These are phyloP conservation scores for Didymella lethalis DNA, from an alignment of 2,329 filamentous ascomycete genomes.

Conservation along the genomic window DNA sequence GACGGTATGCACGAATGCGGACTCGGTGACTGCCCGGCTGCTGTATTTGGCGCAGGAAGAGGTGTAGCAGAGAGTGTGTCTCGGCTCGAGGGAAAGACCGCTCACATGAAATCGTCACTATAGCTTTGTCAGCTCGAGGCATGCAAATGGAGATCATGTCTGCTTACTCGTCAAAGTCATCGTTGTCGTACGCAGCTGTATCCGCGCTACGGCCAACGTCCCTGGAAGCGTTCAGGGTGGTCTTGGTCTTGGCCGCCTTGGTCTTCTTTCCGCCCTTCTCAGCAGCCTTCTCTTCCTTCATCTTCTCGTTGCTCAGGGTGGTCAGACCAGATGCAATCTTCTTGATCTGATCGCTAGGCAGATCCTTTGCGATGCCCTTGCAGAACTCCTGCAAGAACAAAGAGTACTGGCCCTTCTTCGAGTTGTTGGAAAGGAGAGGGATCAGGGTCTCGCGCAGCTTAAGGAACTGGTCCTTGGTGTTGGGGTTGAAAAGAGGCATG, in stretches of 20 bases:
- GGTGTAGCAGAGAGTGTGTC: constrained; percentile 13
- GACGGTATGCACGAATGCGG: constrained; percentile 4
- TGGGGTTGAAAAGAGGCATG: constrained; percentile 87
- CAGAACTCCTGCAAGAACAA: constrained; percentile 90
- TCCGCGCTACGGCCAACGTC: constrained; percentile 67
- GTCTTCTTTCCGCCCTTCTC: constrained; percentile 96
- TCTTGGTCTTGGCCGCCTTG: constrained; percentile 96
- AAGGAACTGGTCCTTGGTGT: constrained; percentile 85
- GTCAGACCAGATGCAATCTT: constrained; percentile 89
- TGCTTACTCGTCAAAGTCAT: constrained; percentile 86
- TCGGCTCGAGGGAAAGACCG: neutral
- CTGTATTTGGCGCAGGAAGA: constrained; percentile 20
- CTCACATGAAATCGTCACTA: constrained; percentile 53
- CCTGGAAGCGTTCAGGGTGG: constrained; percentile 74
- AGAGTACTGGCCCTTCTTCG: constrained; percentile 88
- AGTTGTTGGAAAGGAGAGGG: constrained; percentile 76
- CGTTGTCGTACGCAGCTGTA: constrained; percentile 79
- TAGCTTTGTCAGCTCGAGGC: constrained; percentile 27
- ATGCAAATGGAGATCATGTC: neutral
- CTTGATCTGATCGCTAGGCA: constrained; percentile 94
- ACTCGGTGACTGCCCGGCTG: constrained; percentile 20
- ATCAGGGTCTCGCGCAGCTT: constrained; percentile 78
- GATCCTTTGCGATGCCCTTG: constrained; percentile 85
- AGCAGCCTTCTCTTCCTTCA: constrained; percentile 95
- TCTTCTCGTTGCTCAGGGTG: constrained; percentile 94